Base-by-base conservation (phyloP, 805 yeast species). In the Cyberlindnera maritima region DNA sequence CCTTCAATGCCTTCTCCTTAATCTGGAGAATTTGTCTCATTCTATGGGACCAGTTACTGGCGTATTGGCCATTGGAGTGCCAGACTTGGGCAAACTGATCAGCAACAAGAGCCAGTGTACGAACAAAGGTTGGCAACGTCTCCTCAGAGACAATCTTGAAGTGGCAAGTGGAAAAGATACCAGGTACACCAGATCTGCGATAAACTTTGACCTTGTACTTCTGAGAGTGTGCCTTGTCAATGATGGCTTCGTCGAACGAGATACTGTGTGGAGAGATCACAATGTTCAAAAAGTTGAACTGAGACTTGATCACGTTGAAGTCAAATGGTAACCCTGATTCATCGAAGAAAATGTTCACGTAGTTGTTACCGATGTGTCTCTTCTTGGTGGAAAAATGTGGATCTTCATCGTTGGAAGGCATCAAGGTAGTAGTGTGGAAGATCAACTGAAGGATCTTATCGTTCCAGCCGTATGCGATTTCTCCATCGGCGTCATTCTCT, bases 351-450 rank as follows among this genome's bases (percentile, higher is more conserved):
- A 89, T 79, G 59, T 84, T 86, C 47, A 89, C 94, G 62, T 80
- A 83, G 60, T 88, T 78, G 66, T 89, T 89, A 8, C 97, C 97
- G 52, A 89, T 85, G 61, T 89, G 97, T 46, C 90, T 69, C 64
- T 89, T 89, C 65, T 88, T 89, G 62, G 74, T 60, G 14, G 81
- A 74, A 25, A 65, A 69, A 15, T 60, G 58, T 4, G 47, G 41
- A 20, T 63, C 60, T 53, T 83, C 85, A 3, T 57, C 63, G 33
- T 53, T 55, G 41, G 74, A 70, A 2, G 91, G 89, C 96, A 89
- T 89, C 75, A 89, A 64, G 0, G 96, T 87, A 2, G 90, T 82
- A 10, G 87, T 77, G 61, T 89, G 96, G 63, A 79, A 89, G 10
- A 88, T 76, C 36, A 88, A 66, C 57, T 88, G 96, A 1, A 81